phyloP scores from a whole-genome alignment of 192 early-diverging fungal species.

The Thoreauomyces humboldtii region DNA sequence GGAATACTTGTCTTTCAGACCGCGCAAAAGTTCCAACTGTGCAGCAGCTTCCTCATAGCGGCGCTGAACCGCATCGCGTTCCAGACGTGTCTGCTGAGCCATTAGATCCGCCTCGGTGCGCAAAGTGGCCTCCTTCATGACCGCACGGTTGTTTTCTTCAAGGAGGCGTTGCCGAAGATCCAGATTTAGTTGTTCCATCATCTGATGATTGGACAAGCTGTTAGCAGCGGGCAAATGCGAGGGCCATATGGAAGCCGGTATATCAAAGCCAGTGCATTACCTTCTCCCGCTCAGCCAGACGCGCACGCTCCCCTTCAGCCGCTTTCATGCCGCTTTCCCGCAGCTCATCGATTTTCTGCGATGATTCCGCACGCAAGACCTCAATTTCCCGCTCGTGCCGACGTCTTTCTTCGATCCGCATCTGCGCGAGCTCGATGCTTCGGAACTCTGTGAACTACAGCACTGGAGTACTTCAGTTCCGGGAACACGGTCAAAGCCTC shows the following conservation, averaged over 20 bases:
- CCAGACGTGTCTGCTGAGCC: constrained; percentile 32
- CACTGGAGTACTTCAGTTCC: no score
- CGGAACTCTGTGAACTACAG: constrained; percentile 41
- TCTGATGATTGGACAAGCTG: constrained; percentile 21
- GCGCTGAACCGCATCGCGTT: constrained; percentile 29
- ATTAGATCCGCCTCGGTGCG: constrained; percentile 42
- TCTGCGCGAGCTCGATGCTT: constrained; percentile 42
- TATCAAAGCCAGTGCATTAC: constrained; percentile 8
- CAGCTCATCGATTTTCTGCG: constrained; percentile 27
- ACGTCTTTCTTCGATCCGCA: constrained; percentile 44
- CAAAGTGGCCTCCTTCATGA: constrained; percentile 33
- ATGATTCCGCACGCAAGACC: constrained; percentile 10
- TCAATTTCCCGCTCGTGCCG: constrained; percentile 31
- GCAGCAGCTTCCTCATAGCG: constrained; percentile 29
- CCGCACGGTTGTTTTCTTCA: constrained; percentile 34
- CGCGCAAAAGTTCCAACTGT: constrained; percentile 30
- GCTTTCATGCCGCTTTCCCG: constrained; percentile 5
- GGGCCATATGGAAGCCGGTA: background rate
- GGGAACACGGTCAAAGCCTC: no score
- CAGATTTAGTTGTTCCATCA: constrained; percentile 39
- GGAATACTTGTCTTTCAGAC: constrained; percentile 42
- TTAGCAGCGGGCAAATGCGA: no score
- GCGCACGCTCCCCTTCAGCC: constrained; percentile 23
- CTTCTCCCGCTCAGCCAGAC: constrained; percentile 39
- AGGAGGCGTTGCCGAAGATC: constrained; percentile 38